A percentile compares a stretch with the other conserved stretches of the same genome.
phyloP scores from a whole-genome alignment of 306 rosid genomes.

The cucumber (Cucumis sativus) region DNA sequence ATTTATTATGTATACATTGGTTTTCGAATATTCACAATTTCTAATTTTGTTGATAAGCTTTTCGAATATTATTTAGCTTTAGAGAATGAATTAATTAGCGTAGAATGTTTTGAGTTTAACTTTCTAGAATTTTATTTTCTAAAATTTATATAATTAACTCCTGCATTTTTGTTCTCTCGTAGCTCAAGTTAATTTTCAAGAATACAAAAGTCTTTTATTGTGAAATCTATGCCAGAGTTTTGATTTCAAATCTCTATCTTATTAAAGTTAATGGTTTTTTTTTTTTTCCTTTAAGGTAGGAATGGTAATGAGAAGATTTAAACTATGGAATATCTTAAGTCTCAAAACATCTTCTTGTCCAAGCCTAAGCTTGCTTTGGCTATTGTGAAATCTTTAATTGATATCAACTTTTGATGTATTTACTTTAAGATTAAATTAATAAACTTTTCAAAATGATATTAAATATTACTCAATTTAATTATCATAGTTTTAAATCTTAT shows the following conservation, averaged over 20 bases:
- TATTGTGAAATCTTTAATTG: not conserved
- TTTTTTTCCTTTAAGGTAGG: no score
- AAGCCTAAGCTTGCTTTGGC: no score
- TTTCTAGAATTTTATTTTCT: not conserved
- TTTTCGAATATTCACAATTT: not conserved
- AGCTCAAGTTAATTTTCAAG: not conserved
- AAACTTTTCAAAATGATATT: not conserved
- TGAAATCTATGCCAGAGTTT: not conserved
- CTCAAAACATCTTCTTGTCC: no score
- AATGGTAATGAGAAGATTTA: no score
- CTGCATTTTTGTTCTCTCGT: not conserved
- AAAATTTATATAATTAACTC: not conserved
- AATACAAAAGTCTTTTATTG: not conserved
- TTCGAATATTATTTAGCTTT: not conserved
- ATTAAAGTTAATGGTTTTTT: no score
- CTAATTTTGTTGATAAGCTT: no score
- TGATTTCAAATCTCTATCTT: not conserved
- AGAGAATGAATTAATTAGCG: not conserved
- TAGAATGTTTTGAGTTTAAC: not conserved
- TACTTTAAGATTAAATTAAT: not conserved
- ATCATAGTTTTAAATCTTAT: no score
- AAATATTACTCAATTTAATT: no score
- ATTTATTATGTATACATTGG: not conserved
- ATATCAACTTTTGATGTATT: not conserved
- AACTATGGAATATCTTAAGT: no score